Percentiles rank a stretch among this genome's conserved stretches.
phyloP scores from a whole-genome alignment of 768 basidiomycete species.

The Hydnum rufescens region DNA sequence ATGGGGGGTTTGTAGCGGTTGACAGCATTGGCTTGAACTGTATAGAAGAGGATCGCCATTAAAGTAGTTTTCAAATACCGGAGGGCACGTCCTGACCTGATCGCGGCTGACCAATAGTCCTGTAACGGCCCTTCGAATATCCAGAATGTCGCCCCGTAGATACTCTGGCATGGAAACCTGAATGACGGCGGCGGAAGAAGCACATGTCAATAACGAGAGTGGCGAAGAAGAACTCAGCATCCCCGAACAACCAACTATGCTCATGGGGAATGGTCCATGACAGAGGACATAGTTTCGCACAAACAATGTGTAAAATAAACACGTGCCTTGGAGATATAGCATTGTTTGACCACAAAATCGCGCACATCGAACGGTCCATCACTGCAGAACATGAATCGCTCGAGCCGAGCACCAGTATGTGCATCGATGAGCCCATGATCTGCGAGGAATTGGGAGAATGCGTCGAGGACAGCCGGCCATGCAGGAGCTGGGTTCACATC shows the following conservation, averaged over 20 bases:
- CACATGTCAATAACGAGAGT: too few relatives aligned
- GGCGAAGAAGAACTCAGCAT: too few relatives aligned
- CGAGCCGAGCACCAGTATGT: conserved; percentile 43
- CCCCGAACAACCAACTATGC: too few relatives aligned
- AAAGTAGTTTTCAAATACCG: too few relatives aligned
- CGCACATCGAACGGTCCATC: conserved; percentile 65
- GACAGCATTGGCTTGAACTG: not conserved
- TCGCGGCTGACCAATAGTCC: conserved; percentile 20
- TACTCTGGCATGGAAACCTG: conserved; percentile 53
- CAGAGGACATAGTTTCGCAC: too few relatives aligned
- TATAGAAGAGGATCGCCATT: not conserved
- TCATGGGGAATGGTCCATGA: too few relatives aligned
- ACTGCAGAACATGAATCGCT: conserved; percentile 8
- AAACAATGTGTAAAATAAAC: not conserved
- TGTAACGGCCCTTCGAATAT: conserved; percentile 44
- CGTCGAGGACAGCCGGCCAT: conserved; percentile 47
- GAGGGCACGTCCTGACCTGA: too few relatives aligned
- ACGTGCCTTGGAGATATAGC: conserved; percentile 58
- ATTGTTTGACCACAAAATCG: conserved; percentile 78
- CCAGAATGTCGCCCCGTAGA: conserved; percentile 53
- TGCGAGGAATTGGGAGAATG: conserved; percentile 22
- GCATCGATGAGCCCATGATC: conserved; percentile 6
- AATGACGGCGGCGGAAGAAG: not conserved
- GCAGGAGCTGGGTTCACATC: conserved; percentile 64
- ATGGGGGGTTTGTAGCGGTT: not conserved